Base-by-base conservation (phyloP, 108 stramenopile species). In the Cyclotella distinguenda region DNA sequence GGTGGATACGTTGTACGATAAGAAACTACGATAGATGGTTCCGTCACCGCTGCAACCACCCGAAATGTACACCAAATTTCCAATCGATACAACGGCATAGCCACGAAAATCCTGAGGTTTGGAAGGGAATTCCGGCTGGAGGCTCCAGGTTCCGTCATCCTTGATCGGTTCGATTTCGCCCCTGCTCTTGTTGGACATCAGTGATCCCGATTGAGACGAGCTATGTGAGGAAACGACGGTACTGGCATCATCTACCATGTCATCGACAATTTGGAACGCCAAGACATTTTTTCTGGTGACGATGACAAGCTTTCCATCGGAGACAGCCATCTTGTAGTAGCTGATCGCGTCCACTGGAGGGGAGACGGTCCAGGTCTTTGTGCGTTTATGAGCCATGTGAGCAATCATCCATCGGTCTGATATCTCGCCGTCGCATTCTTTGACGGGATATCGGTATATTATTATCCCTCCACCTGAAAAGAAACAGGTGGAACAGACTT, bases 221-320 rank as follows among this genome's bases (percentile, higher is more conserved):
- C 34, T 19, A 12, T 23, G 38, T 25, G 35, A 40, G n/a, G 49
- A n/a, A 1, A 38, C 35, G 10, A 66, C 13, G 43, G 40, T 55
- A 34, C 43, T 45, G 15, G 16, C 49, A 55, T 55, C 65, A 45
- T 55, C 65, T 6, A 33, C 42, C 15, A 46, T 8, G 7, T 64
- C 63, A 64, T 66, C 65, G 5, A 66, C 53, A 7, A 66, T 10
- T 36, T 66, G 65, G 45, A 66, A 66, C 9, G 53, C 65, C 16
- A 54, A 6, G 23, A 66, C 13, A 13, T 21, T 45, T 9, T 66
- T 66, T 28, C 53, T 43, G 0, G 43, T 40, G 1, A 31, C 42
- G 32, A 66, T 55, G 1, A 66, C 43, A 15, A 66, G 50, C 16
- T 66, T 66, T 2, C 53, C 53, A 45, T 66, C 49, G 21, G 65